Base-by-base conservation (phyloP, 176 grass and related monocot genomes). In the Zea luxurians region DNA sequence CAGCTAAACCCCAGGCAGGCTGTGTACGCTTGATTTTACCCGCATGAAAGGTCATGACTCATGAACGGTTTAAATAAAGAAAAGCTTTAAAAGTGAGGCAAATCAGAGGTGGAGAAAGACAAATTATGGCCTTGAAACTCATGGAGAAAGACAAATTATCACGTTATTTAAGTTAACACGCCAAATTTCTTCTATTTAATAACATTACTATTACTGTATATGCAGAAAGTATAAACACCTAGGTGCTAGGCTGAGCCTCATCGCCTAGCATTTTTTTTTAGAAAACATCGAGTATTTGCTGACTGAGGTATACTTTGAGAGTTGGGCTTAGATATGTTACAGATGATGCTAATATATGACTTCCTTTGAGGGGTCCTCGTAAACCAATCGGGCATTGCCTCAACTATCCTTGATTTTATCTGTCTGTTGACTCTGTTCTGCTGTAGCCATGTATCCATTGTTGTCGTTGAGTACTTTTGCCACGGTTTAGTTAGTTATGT, bases 381-480 rank as follows among this genome's bases (percentile, higher is more conserved):
- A 48, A 49, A 64, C 20, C 42, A 17, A 37, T 48, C 6, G 2
- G 36, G 2, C 44, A 38, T 48, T 47, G 13, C 16, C 68, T 44
- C 60, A 50, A 13, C 10, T 77, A 21, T 77, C n/a, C 8, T 48
- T 13, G 15, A 64, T 18, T 13, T 64, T 64, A 57, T 57, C 48
- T 77, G 59, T 77, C 60, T n/a, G 27, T 27, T 27, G 27, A 27
- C 27, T 27, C 27, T 27, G 44, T 64, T 49, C 37, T 77, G 4
- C 15, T 62, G 37, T 48, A 34, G 7, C 1, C 7, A 3, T 17
- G 7, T 75, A 75, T 46, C 55, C 12, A 15, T 76, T 63, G 18
- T 76, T 62, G 74, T 63, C 13, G 10, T 45, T 11, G 5, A 35
- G 18, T 61, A 27, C 57, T 76, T 61, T 76, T 76, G n/a, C 18